Percentiles rank a stretch among this genome's conserved stretches.
phyloP scores from a whole-genome alignment of 805 yeast species.

The Cyberlindnera mrakii region DNA sequence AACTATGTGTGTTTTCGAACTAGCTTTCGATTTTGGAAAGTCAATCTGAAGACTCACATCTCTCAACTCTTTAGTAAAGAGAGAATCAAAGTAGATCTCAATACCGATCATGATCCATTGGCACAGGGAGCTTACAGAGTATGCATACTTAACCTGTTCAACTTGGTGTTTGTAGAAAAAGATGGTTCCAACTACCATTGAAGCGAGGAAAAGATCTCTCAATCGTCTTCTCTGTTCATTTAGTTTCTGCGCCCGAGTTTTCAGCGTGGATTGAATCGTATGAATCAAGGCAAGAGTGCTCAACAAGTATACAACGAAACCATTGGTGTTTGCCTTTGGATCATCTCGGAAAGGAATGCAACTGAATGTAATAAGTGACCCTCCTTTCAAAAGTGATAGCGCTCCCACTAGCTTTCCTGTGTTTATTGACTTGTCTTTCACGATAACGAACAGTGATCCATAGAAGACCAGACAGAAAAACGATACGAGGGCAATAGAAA shows the following conservation, averaged over 20 bases:
- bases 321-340: background rate
- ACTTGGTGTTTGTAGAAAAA: slow-evolving; percentile 1
- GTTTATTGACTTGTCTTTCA: background rate
- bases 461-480: background rate
- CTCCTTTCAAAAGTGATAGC: background rate
- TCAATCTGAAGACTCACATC: background rate
- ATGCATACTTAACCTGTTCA: background rate
- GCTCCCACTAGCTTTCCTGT: background rate
- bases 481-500: background rate
- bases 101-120: background rate
- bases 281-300: background rate
- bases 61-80: background rate
- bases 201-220: background rate
- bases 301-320: background rate
- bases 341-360: background rate
- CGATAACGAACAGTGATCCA: background rate
- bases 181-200: background rate
- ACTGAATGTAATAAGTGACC: background rate
- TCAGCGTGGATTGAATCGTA: background rate
- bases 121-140: background rate
- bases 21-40: background rate
- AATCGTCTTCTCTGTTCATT: background rate
- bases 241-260: background rate
- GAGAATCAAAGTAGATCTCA: background rate
- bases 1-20: background rate